A percentile compares a stretch with the other conserved stretches of the same genome.
phyloP scores from a whole-genome alignment of 345 rosid genomes.

The Pseudoturritis turrita region DNA sequence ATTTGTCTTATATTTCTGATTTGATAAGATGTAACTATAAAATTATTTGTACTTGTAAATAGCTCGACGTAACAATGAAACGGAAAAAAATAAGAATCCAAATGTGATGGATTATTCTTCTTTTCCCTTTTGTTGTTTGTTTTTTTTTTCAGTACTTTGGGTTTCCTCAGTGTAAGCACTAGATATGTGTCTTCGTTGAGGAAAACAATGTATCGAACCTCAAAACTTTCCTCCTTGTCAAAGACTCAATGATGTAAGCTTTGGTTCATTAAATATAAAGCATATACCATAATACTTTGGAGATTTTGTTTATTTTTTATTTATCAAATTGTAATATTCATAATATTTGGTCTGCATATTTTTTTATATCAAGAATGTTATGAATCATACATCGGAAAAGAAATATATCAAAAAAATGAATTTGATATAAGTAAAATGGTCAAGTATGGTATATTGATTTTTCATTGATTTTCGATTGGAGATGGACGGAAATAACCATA shows the following conservation, averaged over 20 bases:
- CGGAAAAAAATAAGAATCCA: background rate
- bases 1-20: background rate
- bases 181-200: slow-evolving; percentile 14
- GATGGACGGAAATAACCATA: no score
- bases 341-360: background rate
- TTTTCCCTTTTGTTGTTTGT: background rate
- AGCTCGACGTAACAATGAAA: background rate
- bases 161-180: background rate
- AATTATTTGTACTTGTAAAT: background rate
- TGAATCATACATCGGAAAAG: no score
- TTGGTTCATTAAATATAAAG: background rate
- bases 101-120: background rate
- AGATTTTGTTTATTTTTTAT: background rate
- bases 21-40: background rate
- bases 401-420: no score
- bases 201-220: slow-evolving; percentile 11
- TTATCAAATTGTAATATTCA: background rate
- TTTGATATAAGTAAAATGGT: no score
- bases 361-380: background rate
- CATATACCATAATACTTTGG: background rate
- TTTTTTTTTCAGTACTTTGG: background rate
- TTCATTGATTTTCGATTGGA: no score
- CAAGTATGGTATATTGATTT: no score
- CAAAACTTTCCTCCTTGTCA: background rate
- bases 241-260: slow-evolving; percentile 4